Evolutionary conservation across 345 rosid species (phyloP).

Genomic region (Gossypium ekmanianum): DNA sequence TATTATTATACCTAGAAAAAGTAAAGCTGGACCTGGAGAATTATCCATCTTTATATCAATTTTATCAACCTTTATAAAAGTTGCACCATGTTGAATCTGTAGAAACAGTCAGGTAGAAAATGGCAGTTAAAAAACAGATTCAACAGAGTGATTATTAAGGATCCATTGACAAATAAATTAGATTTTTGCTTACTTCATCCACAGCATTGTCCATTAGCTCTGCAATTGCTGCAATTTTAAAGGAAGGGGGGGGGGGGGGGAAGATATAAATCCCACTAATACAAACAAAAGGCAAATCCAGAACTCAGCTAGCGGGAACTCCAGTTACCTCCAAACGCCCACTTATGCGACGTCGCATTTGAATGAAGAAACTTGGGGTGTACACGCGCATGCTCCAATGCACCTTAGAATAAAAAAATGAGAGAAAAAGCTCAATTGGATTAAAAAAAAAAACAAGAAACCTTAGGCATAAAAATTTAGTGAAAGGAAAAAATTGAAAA

Average conservation of each 20-base stretch:
- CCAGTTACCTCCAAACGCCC: conserved; percentile 95
- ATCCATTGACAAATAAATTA: not conserved
- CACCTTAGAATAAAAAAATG: conserved; percentile 29
- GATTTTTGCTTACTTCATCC: conserved; percentile 60
- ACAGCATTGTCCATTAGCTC: conserved; percentile 96
- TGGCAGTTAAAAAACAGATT: not conserved
- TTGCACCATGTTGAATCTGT: conserved; percentile 82
- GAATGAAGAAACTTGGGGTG: conserved; percentile 97
- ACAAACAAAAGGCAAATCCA: conserved; percentile 14
- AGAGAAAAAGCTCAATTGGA: not conserved
- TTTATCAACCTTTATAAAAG: conserved; percentile 84
- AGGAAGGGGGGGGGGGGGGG: not conserved
- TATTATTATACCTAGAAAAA: conserved; percentile 56
- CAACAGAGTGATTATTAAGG: not conserved
- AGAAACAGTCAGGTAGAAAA: conserved; percentile 22
- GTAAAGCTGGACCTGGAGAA: conserved; percentile 87
- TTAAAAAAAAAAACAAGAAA: not conserved
- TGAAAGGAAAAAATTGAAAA: not conserved
- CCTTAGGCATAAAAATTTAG: not conserved
- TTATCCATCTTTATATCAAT: conserved; percentile 58
- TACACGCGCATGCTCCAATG: conserved; percentile 84
- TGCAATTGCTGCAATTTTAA: conserved; percentile 72
- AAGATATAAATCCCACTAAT: not conserved
- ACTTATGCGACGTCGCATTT: conserved; percentile 97
- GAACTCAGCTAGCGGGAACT: not conserved